phyloP scores from a whole-genome alignment of 106 monocot species.

The Dendrobium chrysotoxum region DNA sequence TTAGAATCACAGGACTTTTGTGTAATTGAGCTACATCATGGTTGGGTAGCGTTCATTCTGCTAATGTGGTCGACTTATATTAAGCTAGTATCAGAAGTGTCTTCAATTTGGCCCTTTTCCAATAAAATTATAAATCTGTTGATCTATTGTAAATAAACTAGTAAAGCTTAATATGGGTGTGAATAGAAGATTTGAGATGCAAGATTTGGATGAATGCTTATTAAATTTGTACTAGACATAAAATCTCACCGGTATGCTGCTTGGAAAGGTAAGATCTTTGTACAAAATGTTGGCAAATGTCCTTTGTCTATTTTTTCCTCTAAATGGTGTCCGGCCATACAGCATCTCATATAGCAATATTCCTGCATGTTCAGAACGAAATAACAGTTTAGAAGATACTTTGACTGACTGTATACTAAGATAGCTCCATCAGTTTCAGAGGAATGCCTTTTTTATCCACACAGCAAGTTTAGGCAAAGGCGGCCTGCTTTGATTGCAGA shows the following conservation, averaged over 20 bases:
- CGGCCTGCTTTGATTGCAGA: background rate
- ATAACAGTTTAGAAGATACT: too few species aligned
- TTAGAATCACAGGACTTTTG: too few species aligned
- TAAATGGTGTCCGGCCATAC: conserved; percentile 93
- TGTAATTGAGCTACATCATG: background rate
- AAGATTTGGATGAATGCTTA: background rate
- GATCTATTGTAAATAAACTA: too few species aligned
- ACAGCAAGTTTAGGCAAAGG: background rate
- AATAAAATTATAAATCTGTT: too few species aligned
- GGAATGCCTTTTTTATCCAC: background rate
- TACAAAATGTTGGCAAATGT: conserved; percentile 95
- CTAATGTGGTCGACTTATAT: background rate
- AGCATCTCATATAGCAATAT: conserved; percentile 97
- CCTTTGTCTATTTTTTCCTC: conserved; percentile 84
- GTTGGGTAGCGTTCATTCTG: background rate
- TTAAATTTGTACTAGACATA: background rate
- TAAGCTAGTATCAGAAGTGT: too few species aligned
- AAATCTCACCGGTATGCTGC: conserved; percentile 78
- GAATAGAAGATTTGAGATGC: too few species aligned
- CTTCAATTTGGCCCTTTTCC: too few species aligned
- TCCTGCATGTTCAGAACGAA: conserved; percentile 43
- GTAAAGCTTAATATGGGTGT: too few species aligned
- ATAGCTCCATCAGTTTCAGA: background rate
- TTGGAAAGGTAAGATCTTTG: conserved; percentile 91
- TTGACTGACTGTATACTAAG: background rate